phyloP scores from a whole-genome alignment of 805 yeast genomes.

The Cyberlindnera suaveolens region DNA sequence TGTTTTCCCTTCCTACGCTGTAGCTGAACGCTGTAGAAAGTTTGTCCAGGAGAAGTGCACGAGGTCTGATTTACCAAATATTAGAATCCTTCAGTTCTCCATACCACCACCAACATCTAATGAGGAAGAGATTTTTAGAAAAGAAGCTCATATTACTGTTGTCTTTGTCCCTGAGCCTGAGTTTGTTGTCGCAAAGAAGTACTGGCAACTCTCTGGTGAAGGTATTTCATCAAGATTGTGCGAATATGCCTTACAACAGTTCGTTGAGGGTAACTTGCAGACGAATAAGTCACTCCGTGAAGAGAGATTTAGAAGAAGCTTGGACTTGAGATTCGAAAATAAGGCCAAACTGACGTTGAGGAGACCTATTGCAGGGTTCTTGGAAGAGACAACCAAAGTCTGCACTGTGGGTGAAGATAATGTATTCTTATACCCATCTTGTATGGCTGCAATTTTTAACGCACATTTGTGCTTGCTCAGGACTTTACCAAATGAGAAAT shows the following conservation, averaged over 20 bases:
- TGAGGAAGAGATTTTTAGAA: constrained; percentile 51
- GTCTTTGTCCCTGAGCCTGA: constrained; percentile 63
- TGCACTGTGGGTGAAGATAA: constrained; percentile 43
- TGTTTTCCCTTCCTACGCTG: constrained; percentile 69
- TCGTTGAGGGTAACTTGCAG: constrained; percentile 25
- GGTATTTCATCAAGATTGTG: constrained; percentile 87
- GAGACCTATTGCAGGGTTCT: constrained; percentile 66
- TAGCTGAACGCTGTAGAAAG: constrained; percentile 81
- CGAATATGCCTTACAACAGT: constrained; percentile 69
- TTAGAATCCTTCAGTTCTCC: constrained; percentile 66
- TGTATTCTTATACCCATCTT: constrained; percentile 80
- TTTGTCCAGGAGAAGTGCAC: constrained; percentile 48
- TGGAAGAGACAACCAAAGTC: constrained; percentile 28
- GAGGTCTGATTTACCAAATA: constrained; percentile 24
- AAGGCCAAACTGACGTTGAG: constrained; percentile 73
- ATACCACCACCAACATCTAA: constrained; percentile 59
- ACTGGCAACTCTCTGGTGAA: constrained; percentile 98
- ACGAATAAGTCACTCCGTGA: constrained; percentile 56
- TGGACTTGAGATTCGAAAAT: constrained; percentile 67
- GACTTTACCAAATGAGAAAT: constrained; percentile 35
- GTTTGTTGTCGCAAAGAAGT: constrained; percentile 66
- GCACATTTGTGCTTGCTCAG: constrained; percentile 61
- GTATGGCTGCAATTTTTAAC: constrained; percentile 87
- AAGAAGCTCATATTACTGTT: constrained; percentile 67
- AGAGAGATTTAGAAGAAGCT: constrained; percentile 83